These are phyloP conservation scores for Fusarium acutatum DNA, from an alignment of 2,329 filamentous ascomycete species.

Conservation along the genomic window DNA sequence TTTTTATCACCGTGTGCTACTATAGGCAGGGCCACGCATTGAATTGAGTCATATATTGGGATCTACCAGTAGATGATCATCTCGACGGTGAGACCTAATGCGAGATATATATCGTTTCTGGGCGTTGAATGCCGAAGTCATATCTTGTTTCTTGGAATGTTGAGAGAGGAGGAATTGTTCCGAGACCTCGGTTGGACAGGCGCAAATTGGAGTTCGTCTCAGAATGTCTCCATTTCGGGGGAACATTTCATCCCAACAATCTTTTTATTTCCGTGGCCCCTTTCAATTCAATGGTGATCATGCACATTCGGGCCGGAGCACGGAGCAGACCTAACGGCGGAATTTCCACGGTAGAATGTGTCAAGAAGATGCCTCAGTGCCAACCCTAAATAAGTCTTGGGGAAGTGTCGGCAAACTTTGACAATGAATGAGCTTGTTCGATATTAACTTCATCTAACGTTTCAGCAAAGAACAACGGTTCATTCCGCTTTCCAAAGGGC, in stretches of 20 bases:
- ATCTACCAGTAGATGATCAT: neutral
- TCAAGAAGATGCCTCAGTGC: neutral
- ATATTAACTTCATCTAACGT: neutral
- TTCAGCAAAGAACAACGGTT: neutral
- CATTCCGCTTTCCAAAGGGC: neutral
- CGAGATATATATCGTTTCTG: rapidly evolving
- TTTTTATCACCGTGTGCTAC: too few species aligned
- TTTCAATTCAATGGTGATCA: neutral
- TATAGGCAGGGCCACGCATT: neutral
- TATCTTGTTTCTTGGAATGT: neutral
- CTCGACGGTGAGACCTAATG: too few species aligned
- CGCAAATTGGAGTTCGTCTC: neutral
- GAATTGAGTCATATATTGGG: neutral
- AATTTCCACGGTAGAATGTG: neutral
- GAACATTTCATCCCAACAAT: neutral
- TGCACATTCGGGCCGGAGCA: neutral
- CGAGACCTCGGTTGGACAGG: too few species aligned
- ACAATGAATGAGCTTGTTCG: neutral
- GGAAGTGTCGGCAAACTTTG: neutral
- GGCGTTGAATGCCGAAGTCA: neutral
- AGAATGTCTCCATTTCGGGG: neutral
- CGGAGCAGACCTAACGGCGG: too few species aligned
- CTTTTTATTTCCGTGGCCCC: neutral
- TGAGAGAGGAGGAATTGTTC: neutral
- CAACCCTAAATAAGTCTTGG: neutral